Percentiles rank a stretch among this genome's conserved stretches.
Evolutionary conservation across 768 basidiomycete species (phyloP).

Genomic region (Phanerochaete carnosa): DNA sequence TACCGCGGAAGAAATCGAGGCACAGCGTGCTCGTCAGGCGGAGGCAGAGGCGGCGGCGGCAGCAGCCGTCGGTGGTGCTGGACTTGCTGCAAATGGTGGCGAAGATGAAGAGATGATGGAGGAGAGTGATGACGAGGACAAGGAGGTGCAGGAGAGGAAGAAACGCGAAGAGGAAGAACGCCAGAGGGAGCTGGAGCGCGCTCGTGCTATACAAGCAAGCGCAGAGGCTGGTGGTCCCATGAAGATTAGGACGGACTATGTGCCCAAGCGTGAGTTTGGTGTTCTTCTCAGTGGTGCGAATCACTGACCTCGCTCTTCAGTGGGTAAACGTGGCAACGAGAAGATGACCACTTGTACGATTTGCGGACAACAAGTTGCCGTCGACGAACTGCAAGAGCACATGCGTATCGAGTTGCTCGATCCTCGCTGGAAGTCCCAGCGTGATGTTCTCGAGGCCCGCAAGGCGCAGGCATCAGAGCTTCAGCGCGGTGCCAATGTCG

Average conservation of each 20-base stretch:
- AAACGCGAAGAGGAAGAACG: slow-evolving; percentile 72
- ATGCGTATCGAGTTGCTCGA: slow-evolving; percentile 98
- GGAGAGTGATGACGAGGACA: slow-evolving; percentile 80
- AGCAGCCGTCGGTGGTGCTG: slow-evolving; percentile 66
- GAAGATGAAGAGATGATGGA: slow-evolving; percentile 75
- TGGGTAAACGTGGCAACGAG: slow-evolving; percentile 64
- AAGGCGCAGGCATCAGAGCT: slow-evolving; percentile 87
- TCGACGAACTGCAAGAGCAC: slow-evolving; percentile 95
- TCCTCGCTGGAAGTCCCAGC: slow-evolving; percentile 97
- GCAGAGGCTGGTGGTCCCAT: slow-evolving; percentile 77
- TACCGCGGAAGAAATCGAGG: slow-evolving; percentile 82
- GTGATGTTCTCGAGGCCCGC: slow-evolving; percentile 83
- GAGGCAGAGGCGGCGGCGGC: slow-evolving; percentile 85
- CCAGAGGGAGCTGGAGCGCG: slow-evolving; percentile 67
- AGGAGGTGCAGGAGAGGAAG: slow-evolving; percentile 52
- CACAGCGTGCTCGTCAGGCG: slow-evolving; percentile 75
- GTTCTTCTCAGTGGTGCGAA: background rate
- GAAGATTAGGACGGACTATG: slow-evolving; percentile 96
- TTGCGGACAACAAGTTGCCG: slow-evolving; percentile 94
- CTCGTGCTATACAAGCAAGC: slow-evolving; percentile 76
- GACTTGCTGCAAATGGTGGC: slow-evolving; percentile 50
- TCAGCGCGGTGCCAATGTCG: slow-evolving; percentile 89
- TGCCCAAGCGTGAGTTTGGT: slow-evolving; percentile 76
- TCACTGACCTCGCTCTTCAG: slow-evolving; percentile 34
- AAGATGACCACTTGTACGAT: slow-evolving; percentile 87